Evolutionary conservation across 176 grass and related monocot species (phyloP).

Genomic region (Aegilops tauschii): DNA sequence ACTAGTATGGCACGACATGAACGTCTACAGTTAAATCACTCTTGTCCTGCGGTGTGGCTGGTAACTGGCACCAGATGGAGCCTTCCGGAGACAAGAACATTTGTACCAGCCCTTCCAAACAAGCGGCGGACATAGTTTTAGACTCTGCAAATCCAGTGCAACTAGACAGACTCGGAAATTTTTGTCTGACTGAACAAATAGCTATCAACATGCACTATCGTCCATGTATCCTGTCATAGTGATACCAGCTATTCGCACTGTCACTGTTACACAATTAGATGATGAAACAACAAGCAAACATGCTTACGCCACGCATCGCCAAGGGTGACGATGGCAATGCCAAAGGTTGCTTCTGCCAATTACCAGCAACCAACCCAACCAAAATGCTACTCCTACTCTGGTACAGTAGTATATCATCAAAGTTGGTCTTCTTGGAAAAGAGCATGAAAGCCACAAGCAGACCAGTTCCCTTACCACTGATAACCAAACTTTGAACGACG

Average conservation of each 20-base stretch:
- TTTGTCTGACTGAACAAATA: background rate
- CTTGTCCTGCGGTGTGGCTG: background rate
- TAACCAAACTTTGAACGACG: background rate
- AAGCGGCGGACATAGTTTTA: background rate
- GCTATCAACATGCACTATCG: background rate
- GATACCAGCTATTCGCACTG: background rate
- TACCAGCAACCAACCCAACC: background rate
- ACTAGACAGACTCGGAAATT: background rate
- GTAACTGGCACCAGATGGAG: background rate
- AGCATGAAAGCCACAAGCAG: background rate
- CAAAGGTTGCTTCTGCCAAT: background rate
- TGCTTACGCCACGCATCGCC: background rate
- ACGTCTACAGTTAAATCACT: background rate
- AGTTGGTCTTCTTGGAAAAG: background rate
- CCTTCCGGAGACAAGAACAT: background rate
- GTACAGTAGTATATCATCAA: too few species aligned
- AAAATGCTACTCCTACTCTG: background rate
- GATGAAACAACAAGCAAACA: background rate
- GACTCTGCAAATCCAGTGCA: background rate
- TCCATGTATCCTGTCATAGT: background rate
- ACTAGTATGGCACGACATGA: background rate
- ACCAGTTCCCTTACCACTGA: background rate
- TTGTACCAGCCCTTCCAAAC: background rate
- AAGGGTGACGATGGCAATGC: background rate
- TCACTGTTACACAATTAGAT: background rate